Base-by-base conservation (phyloP, 1,139 yeast species). In the Scheffersomyces titani region DNA sequence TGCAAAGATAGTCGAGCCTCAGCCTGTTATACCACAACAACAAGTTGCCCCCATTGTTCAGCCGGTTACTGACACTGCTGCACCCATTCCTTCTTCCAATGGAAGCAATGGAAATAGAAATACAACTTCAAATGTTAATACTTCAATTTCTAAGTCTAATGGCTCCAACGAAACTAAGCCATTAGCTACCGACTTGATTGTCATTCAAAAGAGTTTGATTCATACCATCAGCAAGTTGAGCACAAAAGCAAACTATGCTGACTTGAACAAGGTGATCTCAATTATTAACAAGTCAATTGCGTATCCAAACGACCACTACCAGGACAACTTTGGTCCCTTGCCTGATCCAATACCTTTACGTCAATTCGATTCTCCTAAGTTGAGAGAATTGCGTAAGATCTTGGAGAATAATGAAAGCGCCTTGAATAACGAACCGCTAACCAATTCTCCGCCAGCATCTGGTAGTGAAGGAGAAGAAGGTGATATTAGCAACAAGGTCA, bases 331-430 rank as follows among this genome's bases (percentile, higher is more conserved):
- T 67, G 94, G 93, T 1, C 89, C 90, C 16, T 74, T 88, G 49
- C 93, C 93, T 0, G 90, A 86, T 58, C 86, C 90, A 24, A 74
- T 84, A 44, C 76, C 84, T 2, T 70, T 78, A 44, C 81, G 97
- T 61, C 88, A 86, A 58, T 93, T 90, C 71, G 98, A 92, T 71
- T 92, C 97, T 0, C 96, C 98, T 13, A 89, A 87, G 60, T 78
- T 94, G 57, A 66, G 84, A 50, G 90, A 86, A 65, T 74, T 86
- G 56, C 75, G 89, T 57, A 86, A 86, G 65, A 65, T 73, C 18
- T 81, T 87, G 59, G 89, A 86, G 55, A 80, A 65, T 57, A 75
- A 70, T 55, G 82, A 78, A 58, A 68, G 63, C 30, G 68, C 63
- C 2, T 51, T 59, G 21, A 51, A 56, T 16, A 57, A 54, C 47